A percentile compares a stretch with the other conserved stretches of the same genome.
phyloP scores from a whole-genome alignment of 2,329 filamentous ascomycete genomes.

The Shiraia bambusicola region DNA sequence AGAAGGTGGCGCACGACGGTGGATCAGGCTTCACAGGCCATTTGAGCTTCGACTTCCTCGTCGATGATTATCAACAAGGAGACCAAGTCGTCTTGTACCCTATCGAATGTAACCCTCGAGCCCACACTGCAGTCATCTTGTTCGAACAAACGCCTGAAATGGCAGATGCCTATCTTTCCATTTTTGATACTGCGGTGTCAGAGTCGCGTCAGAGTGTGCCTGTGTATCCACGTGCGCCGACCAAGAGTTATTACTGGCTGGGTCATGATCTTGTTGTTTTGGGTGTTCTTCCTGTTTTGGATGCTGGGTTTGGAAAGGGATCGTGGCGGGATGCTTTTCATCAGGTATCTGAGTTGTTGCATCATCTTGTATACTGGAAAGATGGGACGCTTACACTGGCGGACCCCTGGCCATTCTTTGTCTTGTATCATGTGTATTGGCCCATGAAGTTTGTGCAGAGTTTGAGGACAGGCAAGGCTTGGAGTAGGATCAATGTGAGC shows the following conservation, averaged over 20 bases:
- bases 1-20: slow-evolving; percentile 51
- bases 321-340: slow-evolving; percentile 25
- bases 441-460: slow-evolving; percentile 53
- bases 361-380: slow-evolving; percentile 50
- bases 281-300: slow-evolving; percentile 43
- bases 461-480: slow-evolving; percentile 52
- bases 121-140: slow-evolving; percentile 66
- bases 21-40: slow-evolving; percentile 65
- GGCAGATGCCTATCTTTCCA: slow-evolving; percentile 32
- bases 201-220: slow-evolving; percentile 9
- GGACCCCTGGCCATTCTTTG: slow-evolving; percentile 55
- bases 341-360: slow-evolving; percentile 36
- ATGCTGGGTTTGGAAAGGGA: slow-evolving; percentile 17
- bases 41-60: slow-evolving; percentile 70
- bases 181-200: slow-evolving; percentile 19
- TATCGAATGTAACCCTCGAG: slow-evolving; percentile 71
- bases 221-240: slow-evolving; percentile 24
- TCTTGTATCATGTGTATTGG: slow-evolving; percentile 57
- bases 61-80: slow-evolving; percentile 49
- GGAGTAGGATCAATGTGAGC: slow-evolving; percentile 67
- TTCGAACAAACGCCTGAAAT: slow-evolving; percentile 49
- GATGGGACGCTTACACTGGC: slow-evolving; percentile 53
- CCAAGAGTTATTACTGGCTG: slow-evolving; percentile 61
- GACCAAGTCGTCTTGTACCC: slow-evolving; percentile 55
- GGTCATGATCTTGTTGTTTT: slow-evolving; percentile 64